Conservation (phyloP, 2,329 filamentous ascomycete species). For the Pseudogymnoascus sp. region DNA sequence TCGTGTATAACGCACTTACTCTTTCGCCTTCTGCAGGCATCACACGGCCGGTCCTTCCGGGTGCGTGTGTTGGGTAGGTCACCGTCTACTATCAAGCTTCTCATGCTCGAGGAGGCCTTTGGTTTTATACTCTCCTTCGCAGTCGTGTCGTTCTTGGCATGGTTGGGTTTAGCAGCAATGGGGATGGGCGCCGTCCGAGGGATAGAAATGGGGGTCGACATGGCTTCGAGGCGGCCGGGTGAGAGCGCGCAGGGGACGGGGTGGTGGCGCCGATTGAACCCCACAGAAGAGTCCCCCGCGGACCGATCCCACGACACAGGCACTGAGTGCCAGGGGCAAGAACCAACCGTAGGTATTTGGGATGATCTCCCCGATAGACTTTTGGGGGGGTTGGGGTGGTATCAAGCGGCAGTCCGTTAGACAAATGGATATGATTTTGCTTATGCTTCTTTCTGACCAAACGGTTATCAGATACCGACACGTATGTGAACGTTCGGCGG, state of each 20-base stretch:
- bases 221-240: conserved; percentile 24
- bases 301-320: background rate
- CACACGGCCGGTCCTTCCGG: conserved; percentile 51
- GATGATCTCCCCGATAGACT: background rate
- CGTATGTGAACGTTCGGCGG: conserved; percentile 1
- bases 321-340: background rate
- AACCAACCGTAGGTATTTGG: conserved; percentile 1
- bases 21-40: conserved; percentile 66
- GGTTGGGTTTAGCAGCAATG: conserved; percentile 52
- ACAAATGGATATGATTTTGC: background rate
- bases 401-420: background rate
- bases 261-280: background rate
- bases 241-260: conserved; percentile 6
- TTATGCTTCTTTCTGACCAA: background rate
- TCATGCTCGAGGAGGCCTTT: conserved; percentile 38
- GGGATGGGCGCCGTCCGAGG: conserved; percentile 56
- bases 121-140: conserved; percentile 29
- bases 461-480: conserved; percentile 1
- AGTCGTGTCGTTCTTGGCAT: conserved; percentile 20
- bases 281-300: conserved; percentile 5
- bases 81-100: conserved; percentile 26
- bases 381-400: background rate
- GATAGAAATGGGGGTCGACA: conserved; percentile 47
- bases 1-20: conserved; percentile 73
- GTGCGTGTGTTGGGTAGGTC: conserved; percentile 32